Evolutionary conservation across 805 yeast species (phyloP).

Genomic region (Lachancea quebecensis): DNA sequence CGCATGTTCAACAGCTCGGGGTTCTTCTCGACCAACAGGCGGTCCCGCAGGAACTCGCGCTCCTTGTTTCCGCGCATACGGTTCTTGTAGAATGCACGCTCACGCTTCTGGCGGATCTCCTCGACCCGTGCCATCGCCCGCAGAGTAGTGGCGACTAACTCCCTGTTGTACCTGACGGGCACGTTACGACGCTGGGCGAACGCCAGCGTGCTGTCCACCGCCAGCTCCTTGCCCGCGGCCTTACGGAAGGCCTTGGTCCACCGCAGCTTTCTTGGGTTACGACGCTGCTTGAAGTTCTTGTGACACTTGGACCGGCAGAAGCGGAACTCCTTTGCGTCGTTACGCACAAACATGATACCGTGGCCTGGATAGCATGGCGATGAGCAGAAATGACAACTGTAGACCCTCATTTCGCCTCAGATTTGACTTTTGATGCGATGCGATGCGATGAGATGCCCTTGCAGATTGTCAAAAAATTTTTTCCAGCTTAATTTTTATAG

Average conservation of each 20-base stretch:
- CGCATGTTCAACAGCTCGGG: constrained; percentile 88
- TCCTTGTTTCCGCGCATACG: constrained; percentile 98
- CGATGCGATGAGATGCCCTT: constrained; percentile 22
- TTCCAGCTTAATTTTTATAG: constrained; percentile 1
- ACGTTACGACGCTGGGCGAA: constrained; percentile 97
- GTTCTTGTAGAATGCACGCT: constrained; percentile 97
- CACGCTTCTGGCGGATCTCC: constrained; percentile 93
- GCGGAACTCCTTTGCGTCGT: constrained; percentile 95
- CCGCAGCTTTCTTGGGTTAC: constrained; percentile 95
- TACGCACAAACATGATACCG: constrained; percentile 96
- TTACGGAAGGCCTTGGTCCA: constrained; percentile 99
- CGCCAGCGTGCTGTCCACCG: constrained; percentile 92
- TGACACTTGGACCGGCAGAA: constrained; percentile 98
- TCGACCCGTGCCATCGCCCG: constrained; percentile 94
- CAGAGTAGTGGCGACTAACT: constrained; percentile 86
- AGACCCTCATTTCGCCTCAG: constrained; percentile 58
- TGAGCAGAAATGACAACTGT: constrained; percentile 94
- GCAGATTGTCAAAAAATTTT: constrained; percentile 7
- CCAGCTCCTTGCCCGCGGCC: constrained; percentile 98
- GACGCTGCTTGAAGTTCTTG: constrained; percentile 92
- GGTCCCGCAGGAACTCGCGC: constrained; percentile 74
- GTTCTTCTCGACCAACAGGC: constrained; percentile 78
- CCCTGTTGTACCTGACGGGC: constrained; percentile 96
- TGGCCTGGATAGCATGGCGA: constrained; percentile 93
- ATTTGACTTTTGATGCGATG: constrained; percentile 1